phyloP scores from a whole-genome alignment of 1,284 basidiomycete species.

The Anthracocystis setariae region DNA sequence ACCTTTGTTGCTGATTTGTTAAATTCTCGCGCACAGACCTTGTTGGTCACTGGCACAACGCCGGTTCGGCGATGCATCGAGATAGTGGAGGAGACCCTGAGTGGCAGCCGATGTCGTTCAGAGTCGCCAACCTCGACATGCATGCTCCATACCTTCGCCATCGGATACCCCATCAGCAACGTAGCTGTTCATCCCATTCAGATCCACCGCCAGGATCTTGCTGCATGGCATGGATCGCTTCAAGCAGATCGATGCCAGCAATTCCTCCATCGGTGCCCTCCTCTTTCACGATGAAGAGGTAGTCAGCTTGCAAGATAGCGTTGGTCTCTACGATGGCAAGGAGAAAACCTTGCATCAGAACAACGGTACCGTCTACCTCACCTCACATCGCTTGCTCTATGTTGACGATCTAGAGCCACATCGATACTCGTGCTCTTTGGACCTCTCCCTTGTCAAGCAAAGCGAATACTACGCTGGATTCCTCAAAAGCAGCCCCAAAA shows the following conservation, averaged over 20 bases:
- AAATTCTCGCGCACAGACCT: constrained; percentile 12
- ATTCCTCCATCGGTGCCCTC: constrained; percentile 55
- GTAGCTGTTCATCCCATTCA: not conserved
- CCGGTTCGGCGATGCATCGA: not conserved
- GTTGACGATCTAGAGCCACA: constrained; percentile 75
- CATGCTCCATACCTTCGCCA: not conserved
- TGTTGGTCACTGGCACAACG: not conserved
- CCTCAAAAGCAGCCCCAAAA: constrained; percentile 87
- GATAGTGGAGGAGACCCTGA: constrained; percentile 16
- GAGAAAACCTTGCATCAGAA: constrained; percentile 82
- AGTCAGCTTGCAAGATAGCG: constrained; percentile 52
- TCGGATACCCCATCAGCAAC: not conserved
- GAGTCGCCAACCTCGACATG: not conserved
- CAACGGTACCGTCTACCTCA: constrained; percentile 78
- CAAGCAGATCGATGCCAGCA: constrained; percentile 56
- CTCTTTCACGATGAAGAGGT: constrained; percentile 60
- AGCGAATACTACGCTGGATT: constrained; percentile 93
- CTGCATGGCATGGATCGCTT: constrained; percentile 57
- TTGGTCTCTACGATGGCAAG: constrained; percentile 70
- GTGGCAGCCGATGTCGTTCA: not conserved
- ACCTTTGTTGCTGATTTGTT: not conserved
- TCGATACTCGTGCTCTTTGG: constrained; percentile 69
- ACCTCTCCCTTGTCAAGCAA: constrained; percentile 76
- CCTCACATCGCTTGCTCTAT: constrained; percentile 86
- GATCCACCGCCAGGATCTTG: not conserved